Percentiles rank a stretch among this genome's conserved stretches.
phyloP scores from a whole-genome alignment of 2,329 filamentous ascomycete species.

The Monosporascus sp. region DNA sequence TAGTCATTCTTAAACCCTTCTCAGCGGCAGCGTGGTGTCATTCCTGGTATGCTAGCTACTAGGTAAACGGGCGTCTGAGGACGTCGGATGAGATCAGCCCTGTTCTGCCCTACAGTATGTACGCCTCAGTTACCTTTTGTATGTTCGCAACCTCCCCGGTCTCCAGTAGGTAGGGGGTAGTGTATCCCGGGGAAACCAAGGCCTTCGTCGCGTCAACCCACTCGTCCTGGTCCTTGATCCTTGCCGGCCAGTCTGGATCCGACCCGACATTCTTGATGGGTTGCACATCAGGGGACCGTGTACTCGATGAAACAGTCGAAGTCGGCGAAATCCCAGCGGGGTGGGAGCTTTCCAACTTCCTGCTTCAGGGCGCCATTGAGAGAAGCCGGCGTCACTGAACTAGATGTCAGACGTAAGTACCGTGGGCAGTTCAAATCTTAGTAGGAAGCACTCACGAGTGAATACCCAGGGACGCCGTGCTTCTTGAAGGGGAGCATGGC shows the following conservation, averaged over 20 bases:
- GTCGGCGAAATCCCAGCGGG: slow-evolving; percentile 17
- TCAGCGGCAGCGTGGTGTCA: too few relatives aligned
- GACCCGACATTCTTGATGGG: slow-evolving; percentile 15
- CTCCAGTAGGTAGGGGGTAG: slow-evolving; percentile 20
- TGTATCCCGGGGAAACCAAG: slow-evolving; percentile 20
- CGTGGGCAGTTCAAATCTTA: neutral
- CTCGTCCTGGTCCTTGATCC: slow-evolving; percentile 23
- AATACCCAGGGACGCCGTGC: slow-evolving; percentile 18
- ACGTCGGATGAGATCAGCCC: too few relatives aligned
- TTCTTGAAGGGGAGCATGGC: slow-evolving; percentile 24
- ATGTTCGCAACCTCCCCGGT: slow-evolving; percentile 21
- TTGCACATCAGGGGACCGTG: slow-evolving; percentile 12
- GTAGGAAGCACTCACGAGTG: slow-evolving; percentile 15
- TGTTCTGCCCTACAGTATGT: too few relatives aligned
- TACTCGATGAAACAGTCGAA: slow-evolving; percentile 27
- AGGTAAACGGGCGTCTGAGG: too few relatives aligned
- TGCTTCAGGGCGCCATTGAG: slow-evolving; percentile 16
- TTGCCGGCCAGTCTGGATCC: slow-evolving; percentile 20
- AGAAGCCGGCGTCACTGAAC: slow-evolving; percentile 16
- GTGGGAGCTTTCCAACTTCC: slow-evolving; percentile 8
- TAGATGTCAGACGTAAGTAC: slow-evolving; percentile 6
- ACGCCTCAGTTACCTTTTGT: slow-evolving; percentile 1
- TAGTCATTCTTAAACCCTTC: too few relatives aligned
- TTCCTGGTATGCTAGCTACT: too few relatives aligned
- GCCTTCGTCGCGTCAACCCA: slow-evolving; percentile 23